phyloP scores from a whole-genome alignment of 371 early-diverging fungal genomes.

The Rhizopus sp. region DNA sequence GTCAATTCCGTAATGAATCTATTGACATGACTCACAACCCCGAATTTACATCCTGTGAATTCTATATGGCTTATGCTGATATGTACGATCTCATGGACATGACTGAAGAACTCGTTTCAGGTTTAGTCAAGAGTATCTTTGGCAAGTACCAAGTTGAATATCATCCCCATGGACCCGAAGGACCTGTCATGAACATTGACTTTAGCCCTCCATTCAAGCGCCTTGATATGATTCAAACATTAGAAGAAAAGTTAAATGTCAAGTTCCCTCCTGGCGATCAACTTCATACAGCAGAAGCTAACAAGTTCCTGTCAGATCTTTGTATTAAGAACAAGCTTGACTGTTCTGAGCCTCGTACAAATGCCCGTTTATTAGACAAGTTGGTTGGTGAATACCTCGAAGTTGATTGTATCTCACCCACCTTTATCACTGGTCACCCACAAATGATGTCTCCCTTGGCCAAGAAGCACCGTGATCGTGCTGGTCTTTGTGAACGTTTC shows the following conservation, averaged over 20 bases:
- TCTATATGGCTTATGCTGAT: conserved; percentile 99
- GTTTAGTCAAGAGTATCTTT: conserved; percentile 91
- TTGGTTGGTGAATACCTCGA: conserved; percentile 98
- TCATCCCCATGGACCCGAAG: conserved; percentile 90
- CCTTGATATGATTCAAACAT: conserved; percentile 91
- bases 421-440: conserved; percentile 98
- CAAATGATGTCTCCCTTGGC: conserved; percentile 99
- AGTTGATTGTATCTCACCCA: conserved; percentile 93
- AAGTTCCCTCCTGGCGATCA: conserved; percentile 90
- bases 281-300: conserved; percentile 81
- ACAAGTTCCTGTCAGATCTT: conserved; percentile 88
- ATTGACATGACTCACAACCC: conserved; percentile 99
- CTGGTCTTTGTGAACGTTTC: conserved; percentile 98
- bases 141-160: conserved; percentile 91
- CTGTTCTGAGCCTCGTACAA: conserved; percentile 95
- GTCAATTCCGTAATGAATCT: conserved; percentile 99
- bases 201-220: conserved; percentile 98
- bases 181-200: conserved; percentile 82
- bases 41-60: conserved; percentile 99
- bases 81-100: conserved; percentile 95
- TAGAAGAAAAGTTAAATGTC: conserved; percentile 89
- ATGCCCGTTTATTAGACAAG: conserved; percentile 97
- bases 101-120: conserved; percentile 91
- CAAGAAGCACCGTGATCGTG: conserved; percentile 93
- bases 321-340: conserved; percentile 93